Base-by-base conservation (phyloP, 805 yeast species). In the Yarrowia sp. region DNA sequence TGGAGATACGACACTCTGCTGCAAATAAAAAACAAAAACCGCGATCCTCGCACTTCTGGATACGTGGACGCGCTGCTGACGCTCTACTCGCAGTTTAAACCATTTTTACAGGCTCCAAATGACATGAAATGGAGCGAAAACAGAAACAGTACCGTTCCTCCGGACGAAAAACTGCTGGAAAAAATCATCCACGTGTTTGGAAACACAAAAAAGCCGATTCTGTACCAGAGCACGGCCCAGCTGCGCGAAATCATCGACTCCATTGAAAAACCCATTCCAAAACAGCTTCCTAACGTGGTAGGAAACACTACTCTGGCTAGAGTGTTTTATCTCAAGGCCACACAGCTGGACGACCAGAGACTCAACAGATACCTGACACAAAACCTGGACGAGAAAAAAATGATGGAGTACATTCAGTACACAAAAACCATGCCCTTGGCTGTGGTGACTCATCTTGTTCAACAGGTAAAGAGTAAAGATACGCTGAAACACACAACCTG, bases 11-110 rank as follows among this genome's bases (percentile, higher is more conserved):
- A 56, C 40, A 41, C 38, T 9, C 38, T 56, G 30, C 21, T 56
- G 12, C 62, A 62, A 19, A 36, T 51, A 48, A 62, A 51, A 17
- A 44, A 62, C 48, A 36, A 62, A n/a, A 36, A 62, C 62, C 36
- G 62, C 4, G 62, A 62, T 28, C 44, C 38, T 1, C 43, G 65
- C 11, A 46, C 62, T 5, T 28, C 61, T 1, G 32, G 62, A 0
- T 17, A 28, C 48, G 28, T 62, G 8, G 62, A 62, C n/a, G 43
- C 62, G 26, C 30, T 56, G 3, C 49, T 56, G 17, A 40, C 22
- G 17, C 30, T 56, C 11, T 56, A 40, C n/a, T 40, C 62, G 10
- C 62, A 41, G 17, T 40, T 56, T 11, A 56, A 41, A 10, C 62
- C 62, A 24, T 24, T 22, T 22, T 33, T 52, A 3, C 40, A 32